Conservation (phyloP, 2,329 filamentous ascomycete species). For the Pseudogymnoascus sp. region DNA sequence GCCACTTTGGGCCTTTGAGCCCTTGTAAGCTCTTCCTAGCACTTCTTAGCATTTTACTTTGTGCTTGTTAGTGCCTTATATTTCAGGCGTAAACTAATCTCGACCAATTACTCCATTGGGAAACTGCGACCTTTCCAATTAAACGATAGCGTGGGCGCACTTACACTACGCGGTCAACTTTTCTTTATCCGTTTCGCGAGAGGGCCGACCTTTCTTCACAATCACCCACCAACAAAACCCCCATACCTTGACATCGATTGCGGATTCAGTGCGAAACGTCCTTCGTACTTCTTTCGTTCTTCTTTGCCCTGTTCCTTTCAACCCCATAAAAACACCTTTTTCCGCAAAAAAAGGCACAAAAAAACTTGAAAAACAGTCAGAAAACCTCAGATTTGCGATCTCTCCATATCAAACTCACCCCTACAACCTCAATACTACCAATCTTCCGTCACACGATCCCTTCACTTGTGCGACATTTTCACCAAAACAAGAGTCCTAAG, state of each 20-base stretch:
- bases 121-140: conserved; percentile 8
- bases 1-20: not conserved
- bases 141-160: conserved; percentile 2
- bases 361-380: conserved; percentile 31
- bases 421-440: conserved; percentile 12
- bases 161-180: conserved; percentile 10
- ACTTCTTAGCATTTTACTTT: not conserved
- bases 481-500: conserved; percentile 16
- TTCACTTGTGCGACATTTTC: conserved; percentile 18
- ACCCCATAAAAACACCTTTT: conserved; percentile 21
- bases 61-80: not conserved
- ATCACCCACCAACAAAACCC: conserved; percentile 12
- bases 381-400: conserved; percentile 25
- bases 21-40: not conserved
- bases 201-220: conserved; percentile 9
- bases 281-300: conserved; percentile 30
- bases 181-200: conserved; percentile 10
- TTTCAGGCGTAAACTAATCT: not conserved
- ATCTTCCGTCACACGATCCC: conserved; percentile 15
- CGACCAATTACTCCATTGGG: conserved; percentile 4
- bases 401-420: conserved; percentile 19
- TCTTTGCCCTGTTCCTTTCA: conserved; percentile 27
- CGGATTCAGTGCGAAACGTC: conserved; percentile 26
- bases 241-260: conserved; percentile 17
- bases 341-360: conserved; percentile 28